Percentiles rank a stretch among this genome's conserved stretches.
Evolutionary conservation across 2,329 filamentous ascomycete species (phyloP).

Genomic region (Fusarium oligoseptatum): DNA sequence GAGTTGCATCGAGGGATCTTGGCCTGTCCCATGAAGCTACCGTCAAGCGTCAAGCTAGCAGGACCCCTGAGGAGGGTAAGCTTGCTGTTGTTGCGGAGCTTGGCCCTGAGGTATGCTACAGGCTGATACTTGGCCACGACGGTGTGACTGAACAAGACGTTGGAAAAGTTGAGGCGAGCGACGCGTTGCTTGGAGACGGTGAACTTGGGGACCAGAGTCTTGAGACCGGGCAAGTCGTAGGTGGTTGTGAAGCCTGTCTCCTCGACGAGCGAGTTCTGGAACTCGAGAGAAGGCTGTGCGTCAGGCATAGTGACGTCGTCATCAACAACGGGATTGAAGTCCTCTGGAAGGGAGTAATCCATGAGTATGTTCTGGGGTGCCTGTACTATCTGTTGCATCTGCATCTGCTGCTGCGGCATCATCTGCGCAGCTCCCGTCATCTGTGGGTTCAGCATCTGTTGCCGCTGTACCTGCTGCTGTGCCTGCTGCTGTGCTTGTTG

Average conservation of each 20-base stretch:
- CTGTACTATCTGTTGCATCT: slow-evolving; percentile 7
- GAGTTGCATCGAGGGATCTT: slow-evolving; percentile 67
- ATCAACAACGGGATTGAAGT: slow-evolving; percentile 29
- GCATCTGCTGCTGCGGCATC: neutral
- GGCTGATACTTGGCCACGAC: slow-evolving; percentile 72
- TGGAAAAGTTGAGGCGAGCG: slow-evolving; percentile 64
- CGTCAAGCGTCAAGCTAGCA: slow-evolving; percentile 72
- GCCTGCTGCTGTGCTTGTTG: neutral
- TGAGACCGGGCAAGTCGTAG: slow-evolving; percentile 71
- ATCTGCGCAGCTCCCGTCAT: neutral
- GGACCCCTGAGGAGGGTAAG: slow-evolving; percentile 68
- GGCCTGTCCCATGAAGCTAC: slow-evolving; percentile 71
- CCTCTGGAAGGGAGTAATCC: slow-evolving; percentile 5
- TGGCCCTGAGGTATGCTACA: slow-evolving; percentile 70
- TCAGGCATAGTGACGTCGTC: slow-evolving; percentile 55
- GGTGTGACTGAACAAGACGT: slow-evolving; percentile 68
- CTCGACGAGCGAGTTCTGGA: slow-evolving; percentile 66
- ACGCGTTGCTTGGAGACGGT: slow-evolving; percentile 71
- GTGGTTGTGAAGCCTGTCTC: slow-evolving; percentile 71
- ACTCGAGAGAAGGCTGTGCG: slow-evolving; percentile 46
- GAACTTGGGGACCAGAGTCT: slow-evolving; percentile 66
- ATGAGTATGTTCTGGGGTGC: neutral
- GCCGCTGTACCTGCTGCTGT: slow-evolving; percentile 12
- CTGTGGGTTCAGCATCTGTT: slow-evolving; percentile 15
- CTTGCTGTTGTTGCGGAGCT: slow-evolving; percentile 67